Percentiles rank a stretch among this genome's conserved stretches.
Evolutionary conservation across 768 basidiomycete genomes (phyloP).

Genomic region (Rhodotorula graminis): DNA sequence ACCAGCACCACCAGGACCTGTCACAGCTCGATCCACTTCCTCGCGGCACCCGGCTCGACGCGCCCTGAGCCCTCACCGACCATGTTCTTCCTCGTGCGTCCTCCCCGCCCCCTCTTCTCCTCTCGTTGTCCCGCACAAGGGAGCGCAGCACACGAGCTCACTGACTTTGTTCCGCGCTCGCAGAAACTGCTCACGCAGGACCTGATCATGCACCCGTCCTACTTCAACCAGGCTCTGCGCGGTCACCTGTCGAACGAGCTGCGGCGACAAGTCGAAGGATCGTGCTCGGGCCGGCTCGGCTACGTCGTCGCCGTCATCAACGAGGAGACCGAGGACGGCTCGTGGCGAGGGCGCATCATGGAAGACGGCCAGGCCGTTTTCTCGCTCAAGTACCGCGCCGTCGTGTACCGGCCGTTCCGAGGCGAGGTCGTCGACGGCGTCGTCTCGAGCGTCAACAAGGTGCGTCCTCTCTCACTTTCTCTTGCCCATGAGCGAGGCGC

Average conservation of each 20-base stretch:
- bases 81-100: slow-evolving; percentile 1
- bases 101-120: not conserved
- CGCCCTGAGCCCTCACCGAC: no score
- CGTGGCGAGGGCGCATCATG: slow-evolving; percentile 38
- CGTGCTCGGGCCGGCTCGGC: slow-evolving; percentile 90
- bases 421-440: slow-evolving; percentile 96
- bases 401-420: slow-evolving; percentile 99
- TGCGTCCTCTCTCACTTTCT: slow-evolving; percentile 47
- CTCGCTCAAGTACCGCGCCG: slow-evolving; percentile 84
- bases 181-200: slow-evolving; percentile 98
- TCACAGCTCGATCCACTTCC: no score
- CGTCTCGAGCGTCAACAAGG: slow-evolving; percentile 93
- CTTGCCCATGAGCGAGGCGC: no score
- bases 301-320: slow-evolving; percentile 82
- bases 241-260: slow-evolving; percentile 88
- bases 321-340: slow-evolving; percentile 47
- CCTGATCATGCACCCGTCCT: slow-evolving; percentile 93
- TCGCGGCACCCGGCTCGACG: no score
- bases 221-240: slow-evolving; percentile 93
- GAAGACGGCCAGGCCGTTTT: slow-evolving; percentile 83
- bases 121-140: not conserved
- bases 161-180: not conserved
- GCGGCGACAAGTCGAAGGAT: slow-evolving; percentile 93
- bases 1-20: not conserved
- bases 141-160: not conserved